Percentiles rank a stretch among this genome's conserved stretches.
Evolutionary conservation across 768 basidiomycete genomes (phyloP).

Genomic region (Boletus pseudopeckii): DNA sequence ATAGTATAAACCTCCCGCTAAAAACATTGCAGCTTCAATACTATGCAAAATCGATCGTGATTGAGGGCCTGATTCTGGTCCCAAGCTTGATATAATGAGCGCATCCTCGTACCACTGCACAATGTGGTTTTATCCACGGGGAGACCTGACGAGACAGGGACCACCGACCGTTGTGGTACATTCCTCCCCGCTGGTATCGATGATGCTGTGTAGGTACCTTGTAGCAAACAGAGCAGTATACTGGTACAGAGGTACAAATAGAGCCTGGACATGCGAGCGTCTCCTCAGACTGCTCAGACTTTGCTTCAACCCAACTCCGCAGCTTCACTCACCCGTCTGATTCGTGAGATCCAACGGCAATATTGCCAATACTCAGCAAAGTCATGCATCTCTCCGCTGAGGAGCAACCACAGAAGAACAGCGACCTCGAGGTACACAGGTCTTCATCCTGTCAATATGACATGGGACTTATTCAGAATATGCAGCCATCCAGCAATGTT

Average conservation of each 20-base stretch:
- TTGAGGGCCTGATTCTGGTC: not conserved
- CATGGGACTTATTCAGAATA: not conserved
- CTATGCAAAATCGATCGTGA: not conserved
- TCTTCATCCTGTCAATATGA: not conserved
- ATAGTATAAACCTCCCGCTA: too few relatives aligned
- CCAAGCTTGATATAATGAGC: too few relatives aligned
- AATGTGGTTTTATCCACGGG: too few relatives aligned
- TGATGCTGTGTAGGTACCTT: too few relatives aligned
- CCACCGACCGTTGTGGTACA: too few relatives aligned
- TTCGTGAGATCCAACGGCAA: not conserved
- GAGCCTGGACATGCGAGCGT: not conserved
- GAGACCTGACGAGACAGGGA: too few relatives aligned
- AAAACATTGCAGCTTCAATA: not conserved
- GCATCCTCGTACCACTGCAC: not conserved
- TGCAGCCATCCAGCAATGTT: slow-evolving; percentile 1
- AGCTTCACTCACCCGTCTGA: not conserved
- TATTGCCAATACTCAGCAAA: not conserved
- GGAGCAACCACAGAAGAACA: not conserved
- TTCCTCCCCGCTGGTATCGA: too few relatives aligned
- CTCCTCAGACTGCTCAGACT: not conserved
- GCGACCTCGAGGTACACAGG: slow-evolving; percentile 8
- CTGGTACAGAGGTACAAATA: too few relatives aligned
- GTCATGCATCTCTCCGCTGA: slow-evolving; percentile 15
- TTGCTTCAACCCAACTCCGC: not conserved
- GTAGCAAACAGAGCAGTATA: too few relatives aligned